Base-by-base conservation (phyloP, 2,329 filamentous ascomycete genomes). In the Teratosphaeriaceae sp. region DNA sequence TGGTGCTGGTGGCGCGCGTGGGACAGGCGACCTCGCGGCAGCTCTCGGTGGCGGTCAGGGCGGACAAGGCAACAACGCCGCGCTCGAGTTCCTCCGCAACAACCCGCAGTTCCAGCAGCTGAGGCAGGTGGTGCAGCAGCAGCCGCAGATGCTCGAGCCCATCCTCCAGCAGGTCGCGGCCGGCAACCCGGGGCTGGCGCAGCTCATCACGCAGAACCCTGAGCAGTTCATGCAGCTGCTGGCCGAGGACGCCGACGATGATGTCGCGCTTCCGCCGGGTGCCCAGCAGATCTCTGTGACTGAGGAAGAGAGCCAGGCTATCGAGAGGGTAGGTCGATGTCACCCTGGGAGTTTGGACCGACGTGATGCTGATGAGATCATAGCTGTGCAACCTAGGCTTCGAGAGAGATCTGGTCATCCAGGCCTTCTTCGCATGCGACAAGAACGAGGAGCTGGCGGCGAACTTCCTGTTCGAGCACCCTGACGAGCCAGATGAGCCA, bases 371-470 rank as follows among this genome's bases (percentile, higher is more conserved):
- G 42, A 58, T 36, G 3, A 41, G 13, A 3, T 7, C 23, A 33
- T 51, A 94, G 86, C 75, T 98, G 61, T 95, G 88, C 70, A 84
- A 85, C 51, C 81, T 98, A 34, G 92, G 92, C 26, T 98, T 98
- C 64, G 82, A 90, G 57, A 82, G 89, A 47, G 88, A 97, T 56
- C 80, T 88, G 56, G 92, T 92, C 40, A 95, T 97, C 54, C 90
- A 98, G 70, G 92, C 92, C 20, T 98, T 97, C 71, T 98, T 98
- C 64, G 92, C 92, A 24, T 98, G 92, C 67, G 92, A 98, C 69
- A 98, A 97, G 78, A 97, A 98, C 66, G 92, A 98, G 70, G 92
- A 98, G 68, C 76, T 98, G 40, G 92, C 92, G 1, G 92, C 92
- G 51, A 98, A 98, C 70, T 97, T 96, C 68, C 75, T 98, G 47